A percentile compares a stretch with the other conserved stretches of the same genome.
These are phyloP conservation scores for Flaveria brownii DNA, from an alignment of 129 eudicot species.

Conservation along the genomic window DNA sequence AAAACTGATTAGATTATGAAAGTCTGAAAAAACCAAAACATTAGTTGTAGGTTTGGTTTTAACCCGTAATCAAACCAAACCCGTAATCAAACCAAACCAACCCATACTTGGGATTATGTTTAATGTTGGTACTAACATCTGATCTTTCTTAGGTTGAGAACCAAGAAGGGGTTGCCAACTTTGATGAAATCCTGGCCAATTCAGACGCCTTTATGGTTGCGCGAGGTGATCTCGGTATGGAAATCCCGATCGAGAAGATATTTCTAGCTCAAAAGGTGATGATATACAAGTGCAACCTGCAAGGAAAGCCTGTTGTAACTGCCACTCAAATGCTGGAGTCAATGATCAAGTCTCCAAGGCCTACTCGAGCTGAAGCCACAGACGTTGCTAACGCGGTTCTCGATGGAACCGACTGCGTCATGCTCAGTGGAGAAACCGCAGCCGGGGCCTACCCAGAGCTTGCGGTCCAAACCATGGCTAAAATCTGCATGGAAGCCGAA, in stretches of 20 bases:
- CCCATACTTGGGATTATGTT: too few species aligned
- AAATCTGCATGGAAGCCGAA: slow-evolving; percentile 71
- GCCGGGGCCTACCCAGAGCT: slow-evolving; percentile 81
- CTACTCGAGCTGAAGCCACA: slow-evolving; percentile 73
- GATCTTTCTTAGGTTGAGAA: slow-evolving; percentile 56
- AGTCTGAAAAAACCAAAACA: too few species aligned
- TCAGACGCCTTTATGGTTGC: slow-evolving; percentile 83
- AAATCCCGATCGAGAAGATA: slow-evolving; percentile 73
- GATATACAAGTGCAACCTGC: slow-evolving; percentile 69
- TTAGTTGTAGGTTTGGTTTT: background rate
- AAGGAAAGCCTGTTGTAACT: slow-evolving; percentile 77
- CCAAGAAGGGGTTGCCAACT: slow-evolving; percentile 85
- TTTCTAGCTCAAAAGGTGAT: slow-evolving; percentile 74
- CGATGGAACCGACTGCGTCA: slow-evolving; percentile 73
- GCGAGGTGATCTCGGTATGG: slow-evolving; percentile 79
- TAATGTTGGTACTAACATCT: background rate
- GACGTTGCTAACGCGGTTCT: slow-evolving; percentile 75
- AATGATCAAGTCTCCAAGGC: slow-evolving; percentile 75
- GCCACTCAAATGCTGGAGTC: slow-evolving; percentile 86
- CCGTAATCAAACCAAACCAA: too few species aligned
- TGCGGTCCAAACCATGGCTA: slow-evolving; percentile 74
- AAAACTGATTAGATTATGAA: too few species aligned
- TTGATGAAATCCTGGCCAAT: slow-evolving; percentile 69
- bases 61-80: too few species aligned
- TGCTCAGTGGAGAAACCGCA: slow-evolving; percentile 81